phyloP scores from a whole-genome alignment of 2,329 filamentous ascomycete species.

The Colletotrichum costaricense region DNA sequence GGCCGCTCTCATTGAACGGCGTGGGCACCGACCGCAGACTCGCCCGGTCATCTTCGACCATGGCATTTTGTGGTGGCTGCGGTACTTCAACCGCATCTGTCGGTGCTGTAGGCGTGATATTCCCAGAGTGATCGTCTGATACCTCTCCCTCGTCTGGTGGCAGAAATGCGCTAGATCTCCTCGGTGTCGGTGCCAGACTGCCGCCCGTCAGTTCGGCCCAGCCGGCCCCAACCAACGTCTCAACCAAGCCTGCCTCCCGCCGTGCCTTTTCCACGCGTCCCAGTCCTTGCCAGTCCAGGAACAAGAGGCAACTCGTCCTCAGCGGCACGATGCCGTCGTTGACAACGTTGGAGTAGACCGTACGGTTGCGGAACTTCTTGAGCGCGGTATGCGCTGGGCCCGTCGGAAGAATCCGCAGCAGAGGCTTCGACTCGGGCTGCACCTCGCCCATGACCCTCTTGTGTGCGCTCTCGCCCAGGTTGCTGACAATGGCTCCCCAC shows the following conservation, averaged over 20 bases:
- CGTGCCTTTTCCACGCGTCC: slow-evolving; percentile 94
- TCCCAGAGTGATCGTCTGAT: slow-evolving; percentile 30
- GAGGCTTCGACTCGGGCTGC: slow-evolving; percentile 86
- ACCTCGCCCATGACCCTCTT: slow-evolving; percentile 67
- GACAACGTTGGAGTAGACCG: slow-evolving; percentile 95
- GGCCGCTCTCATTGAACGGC: slow-evolving; percentile 43
- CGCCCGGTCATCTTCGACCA: slow-evolving; percentile 73
- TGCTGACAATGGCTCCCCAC: slow-evolving; percentile 88
- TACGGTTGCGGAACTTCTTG: slow-evolving; percentile 89
- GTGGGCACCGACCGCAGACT: slow-evolving; percentile 62
- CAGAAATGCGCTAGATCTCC: slow-evolving; percentile 55
- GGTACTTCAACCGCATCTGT: slow-evolving; percentile 71
- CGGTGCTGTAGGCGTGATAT: slow-evolving; percentile 34
- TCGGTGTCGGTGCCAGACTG: slow-evolving; percentile 61
- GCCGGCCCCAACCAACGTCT: slow-evolving; percentile 92
- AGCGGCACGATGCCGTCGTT: slow-evolving; percentile 97
- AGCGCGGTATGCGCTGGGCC: slow-evolving; percentile 90
- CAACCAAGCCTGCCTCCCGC: slow-evolving; percentile 89
- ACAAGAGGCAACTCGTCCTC: slow-evolving; percentile 94
- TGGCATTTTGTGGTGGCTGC: slow-evolving; percentile 74
- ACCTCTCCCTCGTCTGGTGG: slow-evolving; percentile 42
- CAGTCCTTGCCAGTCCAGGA: slow-evolving; percentile 95
- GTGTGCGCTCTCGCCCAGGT: slow-evolving; percentile 77
- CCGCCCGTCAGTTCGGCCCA: slow-evolving; percentile 90
- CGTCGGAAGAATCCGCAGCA: slow-evolving; percentile 88